Evolutionary conservation across 1,284 basidiomycete species (phyloP).

Genomic region (Pisolithus thermaeus): DNA sequence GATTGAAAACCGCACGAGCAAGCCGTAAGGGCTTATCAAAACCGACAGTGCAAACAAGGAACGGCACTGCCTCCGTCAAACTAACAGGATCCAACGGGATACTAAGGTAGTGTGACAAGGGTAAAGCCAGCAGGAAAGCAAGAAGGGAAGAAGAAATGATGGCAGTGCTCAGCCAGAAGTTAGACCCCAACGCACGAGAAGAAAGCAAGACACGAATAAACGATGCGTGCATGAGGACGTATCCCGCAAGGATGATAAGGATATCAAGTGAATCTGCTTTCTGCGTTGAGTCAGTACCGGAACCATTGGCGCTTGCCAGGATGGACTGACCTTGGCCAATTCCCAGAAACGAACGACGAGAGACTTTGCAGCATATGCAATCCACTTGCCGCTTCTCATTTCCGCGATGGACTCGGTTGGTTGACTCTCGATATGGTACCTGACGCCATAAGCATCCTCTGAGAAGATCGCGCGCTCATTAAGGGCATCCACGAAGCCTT

Average conservation of each 20-base stretch:
- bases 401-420: conserved; percentile 50
- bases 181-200: conserved; percentile 81
- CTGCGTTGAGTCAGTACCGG: conserved; percentile 30
- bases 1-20: conserved; percentile 85
- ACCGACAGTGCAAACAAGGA: conserved; percentile 95
- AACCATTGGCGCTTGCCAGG: background rate
- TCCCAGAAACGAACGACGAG: conserved; percentile 83
- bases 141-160: conserved; percentile 84
- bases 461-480: conserved; percentile 30
- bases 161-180: conserved; percentile 85
- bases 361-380: conserved; percentile 79
- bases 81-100: conserved; percentile 92
- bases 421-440: conserved; percentile 36
- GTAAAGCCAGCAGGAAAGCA: conserved; percentile 83
- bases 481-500: conserved; percentile 47
- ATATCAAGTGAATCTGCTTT: conserved; percentile 97
- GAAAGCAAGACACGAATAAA: conserved; percentile 89
- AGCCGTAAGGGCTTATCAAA: conserved; percentile 97
- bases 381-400: conserved; percentile 77
- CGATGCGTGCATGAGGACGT: conserved; percentile 93
- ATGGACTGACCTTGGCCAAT: conserved; percentile 63
- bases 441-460: conserved; percentile 35
- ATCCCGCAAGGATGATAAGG: conserved; percentile 91
- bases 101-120: conserved; percentile 76
- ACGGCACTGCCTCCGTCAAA: conserved; percentile 92